phyloP scores from a whole-genome alignment of 352 stramenopile species.

The Thalassiosira delicatula region DNA sequence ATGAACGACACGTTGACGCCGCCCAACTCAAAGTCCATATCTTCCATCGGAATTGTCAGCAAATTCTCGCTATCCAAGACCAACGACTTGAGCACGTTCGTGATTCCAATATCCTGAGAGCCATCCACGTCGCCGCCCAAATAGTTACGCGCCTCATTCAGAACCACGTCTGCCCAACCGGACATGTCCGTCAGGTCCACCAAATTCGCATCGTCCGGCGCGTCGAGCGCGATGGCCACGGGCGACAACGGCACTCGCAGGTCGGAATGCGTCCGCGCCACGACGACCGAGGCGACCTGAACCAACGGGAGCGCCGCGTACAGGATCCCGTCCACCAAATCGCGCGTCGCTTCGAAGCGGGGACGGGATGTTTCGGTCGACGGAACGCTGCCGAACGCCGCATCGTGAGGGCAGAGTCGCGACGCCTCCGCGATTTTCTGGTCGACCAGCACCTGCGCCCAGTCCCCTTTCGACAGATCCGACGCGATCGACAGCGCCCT shows the following conservation, averaged over 20 bases:
- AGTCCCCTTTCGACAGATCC: slow-evolving; percentile 52
- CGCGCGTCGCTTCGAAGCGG: slow-evolving; percentile 32
- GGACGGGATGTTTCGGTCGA: slow-evolving; percentile 13
- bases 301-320: slow-evolving; percentile 52
- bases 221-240: slow-evolving; percentile 36
- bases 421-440: slow-evolving; percentile 45
- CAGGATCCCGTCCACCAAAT: slow-evolving; percentile 57
- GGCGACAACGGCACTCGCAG: slow-evolving; percentile 16
- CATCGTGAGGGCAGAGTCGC: slow-evolving; percentile 47
- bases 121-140: slow-evolving; percentile 32
- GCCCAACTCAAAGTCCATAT: slow-evolving; percentile 58
- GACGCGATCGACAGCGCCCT: slow-evolving; percentile 37
- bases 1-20: slow-evolving; percentile 58
- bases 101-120: slow-evolving; percentile 57
- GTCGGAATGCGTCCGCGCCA: slow-evolving; percentile 53
- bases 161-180: slow-evolving; percentile 59
- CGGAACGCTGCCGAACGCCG: slow-evolving; percentile 30
- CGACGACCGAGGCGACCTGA: slow-evolving; percentile 51
- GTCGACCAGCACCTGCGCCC: slow-evolving; percentile 48
- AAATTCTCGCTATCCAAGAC: slow-evolving; percentile 68
- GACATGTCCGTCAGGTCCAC: slow-evolving; percentile 68
- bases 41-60: slow-evolving; percentile 59
- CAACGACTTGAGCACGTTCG: slow-evolving; percentile 67
- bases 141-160: slow-evolving; percentile 53
- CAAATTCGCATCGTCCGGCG: slow-evolving; percentile 39